Evolutionary conservation across 768 basidiomycete genomes (phyloP), one percentile per base, ranked within the genome.

Genomic region (Steccherinum ochraceum): DNA sequence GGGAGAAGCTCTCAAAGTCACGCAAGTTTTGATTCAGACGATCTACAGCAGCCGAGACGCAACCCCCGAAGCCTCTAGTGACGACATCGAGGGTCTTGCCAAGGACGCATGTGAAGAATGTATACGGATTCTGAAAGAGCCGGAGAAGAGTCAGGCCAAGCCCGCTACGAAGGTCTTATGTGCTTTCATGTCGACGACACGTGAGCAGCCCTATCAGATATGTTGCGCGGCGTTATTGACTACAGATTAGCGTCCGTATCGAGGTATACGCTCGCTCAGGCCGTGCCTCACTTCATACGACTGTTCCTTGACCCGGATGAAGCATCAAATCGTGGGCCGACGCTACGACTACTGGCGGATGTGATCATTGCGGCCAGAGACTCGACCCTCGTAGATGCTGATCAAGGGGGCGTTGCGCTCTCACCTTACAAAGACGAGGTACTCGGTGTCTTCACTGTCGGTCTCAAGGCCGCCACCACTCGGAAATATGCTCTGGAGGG

Each of bases 101-200:
- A 78, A 76, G 55, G 83, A 86, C 40, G 84, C 88, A 0, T 87
- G 86, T 54, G 78, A 82, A 50, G 90, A 96, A 61, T 93, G 90
- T 58, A 73, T 93, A 5, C 74, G 77, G 20, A 80, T 88, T 50
- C 68, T 98, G 40, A 78, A 82, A 40, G 90, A 96, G 62, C 93
- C 95, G 0, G 96, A 98, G 65, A 98, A 97, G 70, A 86, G 80
- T 63, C 89, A 93, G 64, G 93, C 94, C 1, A 83, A 83, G 62
- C 83, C 89, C 39, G 93, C 93, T 1, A 86, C 86, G 43, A 92
- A 89, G 63, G 79, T 93, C 25, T 67, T 98, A 25, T 85, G 86
- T 55, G 78, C 82, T 1, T 80, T 93, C 57, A 76, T 90, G 65
- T 69, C 77, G n/a, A 86, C 85, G 12, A 87, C 89, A 5, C 77